Base-by-base conservation (phyloP, 179 eudicot genomes). In the Nepenthes alata region DNA sequence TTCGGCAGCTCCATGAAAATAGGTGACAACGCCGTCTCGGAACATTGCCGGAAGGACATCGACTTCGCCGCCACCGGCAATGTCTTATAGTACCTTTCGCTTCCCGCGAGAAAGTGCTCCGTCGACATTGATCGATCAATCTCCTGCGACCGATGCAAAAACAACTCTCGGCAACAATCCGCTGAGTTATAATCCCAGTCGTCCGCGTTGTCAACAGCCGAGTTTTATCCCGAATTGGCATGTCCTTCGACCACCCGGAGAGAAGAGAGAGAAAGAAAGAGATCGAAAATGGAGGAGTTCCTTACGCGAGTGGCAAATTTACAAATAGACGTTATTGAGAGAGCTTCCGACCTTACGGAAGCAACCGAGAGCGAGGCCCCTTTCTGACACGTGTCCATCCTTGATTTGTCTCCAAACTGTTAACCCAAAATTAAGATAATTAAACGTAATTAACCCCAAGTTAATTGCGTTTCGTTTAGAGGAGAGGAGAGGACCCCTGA, bases 1-100 rank as follows among this genome's bases (percentile, higher is more conserved):
- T 70, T 73, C 0, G 99, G 99, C 74, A 94, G 80, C 68, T 94
- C 96, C n/a, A 83, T 85, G 67, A 94, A 94, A 4, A 94, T 72
- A 59, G 74, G 77, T 62, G 71, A 57, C 6, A 67, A 41, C 68
- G 9, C 35, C 61, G 69, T 36, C 3, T 69, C 72, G 14, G 34
- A 57, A 55, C 63, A 12, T 35, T 57, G 67, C 4, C 73, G 70
- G 13, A 66, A 66, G 13, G 61, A 61, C 37, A 66, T 61, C 45
- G 68, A 35, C 35, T 44, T 38, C 58, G 61, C 37, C 52, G 81
- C 10, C 36, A 55, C 5, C 57, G 79, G 55, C 61, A 67, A 59
- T 62, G 75, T 47, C 51, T 11, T 62, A 62, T 72, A 53, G 16
- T 44, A 57, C n/a, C 47, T 37, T 3, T 61, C 67, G 38, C 13